Percentiles rank a stretch among this genome's conserved stretches.
Conservation (phyloP, 257 asterid genomes). For the Solanum tarapatanum region DNA sequence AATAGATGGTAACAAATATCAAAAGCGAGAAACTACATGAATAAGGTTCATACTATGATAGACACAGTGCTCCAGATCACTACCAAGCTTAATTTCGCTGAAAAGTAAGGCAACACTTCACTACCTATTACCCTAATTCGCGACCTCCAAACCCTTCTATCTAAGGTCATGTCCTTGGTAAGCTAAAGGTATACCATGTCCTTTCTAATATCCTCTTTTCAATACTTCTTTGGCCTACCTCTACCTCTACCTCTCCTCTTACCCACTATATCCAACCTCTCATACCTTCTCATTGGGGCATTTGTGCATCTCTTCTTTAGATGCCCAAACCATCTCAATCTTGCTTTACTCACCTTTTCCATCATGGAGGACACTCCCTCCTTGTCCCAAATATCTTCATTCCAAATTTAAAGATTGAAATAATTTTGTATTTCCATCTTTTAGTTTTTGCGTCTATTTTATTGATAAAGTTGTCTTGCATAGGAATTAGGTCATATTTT, state of each 20-base stretch:
- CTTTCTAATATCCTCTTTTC: background rate
- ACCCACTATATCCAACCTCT: background rate
- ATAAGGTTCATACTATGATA: background rate
- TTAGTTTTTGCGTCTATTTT: background rate
- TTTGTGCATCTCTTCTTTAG: background rate
- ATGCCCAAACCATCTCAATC: background rate
- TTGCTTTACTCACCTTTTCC: background rate
- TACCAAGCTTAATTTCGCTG: background rate
- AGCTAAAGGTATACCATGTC: background rate
- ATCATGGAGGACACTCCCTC: background rate
- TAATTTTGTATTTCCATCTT: background rate
- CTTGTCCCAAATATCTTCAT: background rate
- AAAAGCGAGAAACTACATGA: background rate
- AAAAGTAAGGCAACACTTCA: background rate
- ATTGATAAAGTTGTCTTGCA: background rate
- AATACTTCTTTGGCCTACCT: background rate
- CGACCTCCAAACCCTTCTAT: background rate
- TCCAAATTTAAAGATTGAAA: background rate
- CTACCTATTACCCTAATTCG: background rate
- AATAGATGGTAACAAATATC: background rate
- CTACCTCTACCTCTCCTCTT: background rate
- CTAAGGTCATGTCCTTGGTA: background rate
- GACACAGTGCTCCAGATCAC: background rate
- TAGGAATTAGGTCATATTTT: background rate
- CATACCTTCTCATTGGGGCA: background rate